Conservation (phyloP, 129 eudicot species). For the Tagetes patula region DNA sequence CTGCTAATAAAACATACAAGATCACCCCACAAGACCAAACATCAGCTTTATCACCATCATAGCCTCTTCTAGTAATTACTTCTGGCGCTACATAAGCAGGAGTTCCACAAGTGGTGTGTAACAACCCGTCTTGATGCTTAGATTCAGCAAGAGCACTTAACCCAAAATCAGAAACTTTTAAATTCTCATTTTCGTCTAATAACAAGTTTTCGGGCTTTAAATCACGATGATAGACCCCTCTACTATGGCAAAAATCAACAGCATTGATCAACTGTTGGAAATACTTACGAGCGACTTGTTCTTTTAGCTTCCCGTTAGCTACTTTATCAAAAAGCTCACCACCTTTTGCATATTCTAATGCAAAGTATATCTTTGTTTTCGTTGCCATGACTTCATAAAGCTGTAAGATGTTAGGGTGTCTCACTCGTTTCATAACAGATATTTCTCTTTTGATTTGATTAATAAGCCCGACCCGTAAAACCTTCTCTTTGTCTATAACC, state of each 20-base stretch:
- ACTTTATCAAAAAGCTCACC: conserved; percentile 90
- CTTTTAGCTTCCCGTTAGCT: conserved; percentile 73
- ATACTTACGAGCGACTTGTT: conserved; percentile 63
- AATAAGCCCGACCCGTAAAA: conserved; percentile 55
- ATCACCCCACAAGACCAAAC: conserved; percentile 88
- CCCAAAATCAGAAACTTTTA: conserved; percentile 89
- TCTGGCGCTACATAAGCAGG: conserved; percentile 95
- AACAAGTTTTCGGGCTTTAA: conserved; percentile 82
- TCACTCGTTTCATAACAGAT: conserved; percentile 69
- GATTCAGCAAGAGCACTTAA: conserved; percentile 83
- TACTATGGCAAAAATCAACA: conserved; percentile 82
- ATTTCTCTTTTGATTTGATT: conserved; percentile 85
- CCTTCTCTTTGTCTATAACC: conserved; percentile 77
- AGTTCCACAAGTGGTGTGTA: conserved; percentile 92
- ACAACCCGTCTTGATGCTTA: conserved; percentile 69
- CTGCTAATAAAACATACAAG: conserved; percentile 67
- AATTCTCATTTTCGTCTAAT: conserved; percentile 72
- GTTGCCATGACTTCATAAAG: conserved; percentile 91
- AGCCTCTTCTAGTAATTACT: conserved; percentile 58
- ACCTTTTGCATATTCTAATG: conserved; percentile 74
- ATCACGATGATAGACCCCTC: conserved; percentile 92
- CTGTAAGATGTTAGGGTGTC: conserved; percentile 75
- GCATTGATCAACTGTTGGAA: conserved; percentile 73
- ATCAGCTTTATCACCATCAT: conserved; percentile 72
- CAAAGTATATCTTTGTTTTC: conserved; percentile 75